Percentiles rank a stretch among this genome's conserved stretches.
Evolutionary conservation across 129 eudicot genomes (phyloP).

Genomic region (Kitagawia praeruptora): DNA sequence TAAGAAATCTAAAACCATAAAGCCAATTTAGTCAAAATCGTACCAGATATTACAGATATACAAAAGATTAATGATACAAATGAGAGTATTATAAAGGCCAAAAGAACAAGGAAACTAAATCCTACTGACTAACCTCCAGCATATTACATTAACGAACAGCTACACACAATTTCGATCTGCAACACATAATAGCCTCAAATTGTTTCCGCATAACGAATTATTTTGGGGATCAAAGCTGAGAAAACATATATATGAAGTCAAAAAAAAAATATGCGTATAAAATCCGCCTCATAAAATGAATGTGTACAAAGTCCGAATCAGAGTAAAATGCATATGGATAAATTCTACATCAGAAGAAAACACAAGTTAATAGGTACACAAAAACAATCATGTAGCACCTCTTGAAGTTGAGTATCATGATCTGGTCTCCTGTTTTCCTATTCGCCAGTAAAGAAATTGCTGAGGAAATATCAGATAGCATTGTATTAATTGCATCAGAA

Average conservation of each 20-base stretch:
- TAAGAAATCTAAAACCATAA: too few species aligned
- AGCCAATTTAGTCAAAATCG: too few species aligned
- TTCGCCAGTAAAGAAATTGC: constrained; percentile 80
- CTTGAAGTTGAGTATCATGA: constrained; percentile 91
- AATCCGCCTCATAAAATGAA: too few species aligned
- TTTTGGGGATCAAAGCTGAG: neutral
- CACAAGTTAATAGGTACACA: neutral
- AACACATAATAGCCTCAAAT: neutral
- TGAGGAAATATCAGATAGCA: constrained; percentile 63
- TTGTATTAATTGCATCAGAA: constrained; percentile 55
- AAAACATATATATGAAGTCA: neutral
- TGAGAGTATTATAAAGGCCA: too few species aligned
- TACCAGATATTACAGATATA: too few species aligned
- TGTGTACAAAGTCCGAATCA: neutral
- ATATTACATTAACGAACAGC: neutral
- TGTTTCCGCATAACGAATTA: neutral
- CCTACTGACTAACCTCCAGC: neutral
- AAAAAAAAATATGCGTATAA: neutral
- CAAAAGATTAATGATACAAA: too few species aligned
- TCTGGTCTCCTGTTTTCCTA: constrained; percentile 73
- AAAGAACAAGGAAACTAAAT: too few species aligned
- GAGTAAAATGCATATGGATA: too few species aligned
- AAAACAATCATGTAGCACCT: constrained; percentile 33
- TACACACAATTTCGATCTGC: neutral
- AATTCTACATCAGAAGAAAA: neutral